These are phyloP conservation scores for Geoglossum glabrum DNA, from an alignment of 495 filamentous ascomycete species.

Conservation along the genomic window DNA sequence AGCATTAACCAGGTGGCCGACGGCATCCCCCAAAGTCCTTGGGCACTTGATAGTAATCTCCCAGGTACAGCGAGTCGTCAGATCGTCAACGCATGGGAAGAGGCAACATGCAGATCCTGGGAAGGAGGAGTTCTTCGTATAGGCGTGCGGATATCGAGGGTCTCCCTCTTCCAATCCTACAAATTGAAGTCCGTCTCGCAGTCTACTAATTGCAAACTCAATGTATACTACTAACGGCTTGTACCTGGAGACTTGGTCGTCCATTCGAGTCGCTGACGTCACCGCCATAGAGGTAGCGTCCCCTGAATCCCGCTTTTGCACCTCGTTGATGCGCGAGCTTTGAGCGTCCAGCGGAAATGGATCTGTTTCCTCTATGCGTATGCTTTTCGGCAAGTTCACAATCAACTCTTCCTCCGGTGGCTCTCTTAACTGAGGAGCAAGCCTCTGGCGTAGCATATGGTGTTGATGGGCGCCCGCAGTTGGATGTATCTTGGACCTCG, in stretches of 20 bases:
- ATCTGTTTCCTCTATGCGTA: slow-evolving; percentile 45
- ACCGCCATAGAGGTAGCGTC: slow-evolving; percentile 16
- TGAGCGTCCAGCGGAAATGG: slow-evolving; percentile 29
- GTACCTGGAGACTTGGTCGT: slow-evolving; percentile 16
- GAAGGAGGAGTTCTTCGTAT: slow-evolving; percentile 58
- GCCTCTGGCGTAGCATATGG: slow-evolving; percentile 43
- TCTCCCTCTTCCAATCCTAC: slow-evolving; percentile 66
- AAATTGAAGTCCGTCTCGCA: slow-evolving; percentile 78
- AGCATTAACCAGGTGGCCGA: slow-evolving; percentile 19
- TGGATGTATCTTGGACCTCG: slow-evolving; percentile 40
- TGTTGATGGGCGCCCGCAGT: slow-evolving; percentile 53
- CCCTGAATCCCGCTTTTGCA: slow-evolving; percentile 10
- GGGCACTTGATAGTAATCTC: slow-evolving; percentile 72
- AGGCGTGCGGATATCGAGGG: slow-evolving; percentile 69
- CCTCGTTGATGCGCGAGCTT: slow-evolving; percentile 8
- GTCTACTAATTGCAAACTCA: slow-evolving; percentile 50
- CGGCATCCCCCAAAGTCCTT: slow-evolving; percentile 67
- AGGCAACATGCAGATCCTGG: slow-evolving; percentile 66
- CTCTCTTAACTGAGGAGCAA: slow-evolving; percentile 40
- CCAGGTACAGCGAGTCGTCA: slow-evolving; percentile 61
- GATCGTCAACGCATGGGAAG: slow-evolving; percentile 83
- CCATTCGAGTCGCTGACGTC: slow-evolving; percentile 8
- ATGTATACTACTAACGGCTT: slow-evolving; percentile 39
- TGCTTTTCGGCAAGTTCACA: slow-evolving; percentile 40
- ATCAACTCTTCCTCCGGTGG: slow-evolving; percentile 37